Evolutionary conservation across 768 basidiomycete genomes (phyloP), one percentile per base, ranked within the genome.

Genomic region (Tulasnella sp.): DNA sequence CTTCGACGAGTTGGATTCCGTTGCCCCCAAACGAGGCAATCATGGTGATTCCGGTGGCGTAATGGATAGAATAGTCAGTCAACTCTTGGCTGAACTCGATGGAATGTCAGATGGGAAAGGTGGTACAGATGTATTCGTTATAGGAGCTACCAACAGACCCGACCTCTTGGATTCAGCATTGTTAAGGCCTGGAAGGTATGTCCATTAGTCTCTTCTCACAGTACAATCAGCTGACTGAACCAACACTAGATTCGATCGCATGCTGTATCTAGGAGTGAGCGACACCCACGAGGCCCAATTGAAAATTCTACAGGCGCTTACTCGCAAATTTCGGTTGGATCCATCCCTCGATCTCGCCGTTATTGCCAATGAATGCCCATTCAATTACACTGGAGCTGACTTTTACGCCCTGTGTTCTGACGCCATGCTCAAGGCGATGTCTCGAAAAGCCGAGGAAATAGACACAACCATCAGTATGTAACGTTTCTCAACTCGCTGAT

Each of bases 331-430:
- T 71, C 77, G 75, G 31, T 73, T 96, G 22, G 75, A 85, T 58
- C 72, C 81, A 0, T 68, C 66, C 43, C 69, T 91, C 6, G 69
- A 80, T 58, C 74, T 98, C 5, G 63, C 64, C 16, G 55, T 59
- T 6, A 65, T 99, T 37, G 86, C 84, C 19, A 70, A 78, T 24
- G 66, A 68, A 29, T 98, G 92, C 55, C 82, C 89, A 0, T 88
- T 92, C 70, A 89, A 91, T 62, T 91, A 83, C 62, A 98, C 95
- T 2, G 95, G 95, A 37, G 95, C 95, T 35, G 95, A 99, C 63
- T 91, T 98, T 56, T 98, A 99, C 68, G 95, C 95, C 0, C 69
- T 99, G 7, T 98, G 95, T 64, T 85, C 90, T 4, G 93, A 99
- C 65, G 92, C 95, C 1, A 79, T 99, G 74, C 71, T 99, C 51